These are phyloP conservation scores for Quercus ilex DNA, from an alignment of 306 rosid genomes.

Conservation along the genomic window DNA sequence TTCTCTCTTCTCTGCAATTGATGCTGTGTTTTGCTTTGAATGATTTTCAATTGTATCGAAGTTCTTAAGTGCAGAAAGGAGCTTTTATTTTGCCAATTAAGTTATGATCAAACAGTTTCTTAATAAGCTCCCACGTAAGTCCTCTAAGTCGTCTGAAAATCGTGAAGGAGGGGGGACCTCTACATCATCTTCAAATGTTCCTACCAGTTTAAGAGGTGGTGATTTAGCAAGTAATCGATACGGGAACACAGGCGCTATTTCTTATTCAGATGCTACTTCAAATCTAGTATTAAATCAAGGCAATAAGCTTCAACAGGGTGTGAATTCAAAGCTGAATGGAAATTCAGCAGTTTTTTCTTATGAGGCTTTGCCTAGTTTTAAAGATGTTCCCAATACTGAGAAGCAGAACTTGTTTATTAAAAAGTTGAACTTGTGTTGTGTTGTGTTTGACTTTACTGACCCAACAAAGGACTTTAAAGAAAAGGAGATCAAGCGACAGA, in stretches of 20 bases:
- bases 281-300: constrained; percentile 53
- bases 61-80: constrained; percentile 33
- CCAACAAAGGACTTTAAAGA: constrained; percentile 73
- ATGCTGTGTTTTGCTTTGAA: constrained; percentile 32
- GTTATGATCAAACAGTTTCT: constrained; percentile 91
- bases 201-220: constrained; percentile 52
- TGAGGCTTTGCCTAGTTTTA: constrained; percentile 84
- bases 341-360: constrained; percentile 44
- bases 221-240: constrained; percentile 40
- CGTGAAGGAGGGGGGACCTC: constrained; percentile 77
- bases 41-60: constrained; percentile 21
- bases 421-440: constrained; percentile 85
- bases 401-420: constrained; percentile 72
- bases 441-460: constrained; percentile 76
- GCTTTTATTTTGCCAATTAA: constrained; percentile 27
- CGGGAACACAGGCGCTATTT: constrained; percentile 42
- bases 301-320: constrained; percentile 49
- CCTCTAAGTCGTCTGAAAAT: constrained; percentile 70
- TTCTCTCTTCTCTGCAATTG: constrained; percentile 15
- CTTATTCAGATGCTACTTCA: constrained; percentile 51
- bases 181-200: constrained; percentile 59
- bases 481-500: constrained; percentile 88
- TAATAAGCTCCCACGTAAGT: constrained; percentile 85
- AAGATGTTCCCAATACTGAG: constrained; percentile 83
- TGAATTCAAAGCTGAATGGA: constrained; percentile 71